Percentiles rank a stretch among this genome's conserved stretches.
phyloP scores from a whole-genome alignment of 2,329 filamentous ascomycete genomes.

The Neofusicoccum cordaticola region DNA sequence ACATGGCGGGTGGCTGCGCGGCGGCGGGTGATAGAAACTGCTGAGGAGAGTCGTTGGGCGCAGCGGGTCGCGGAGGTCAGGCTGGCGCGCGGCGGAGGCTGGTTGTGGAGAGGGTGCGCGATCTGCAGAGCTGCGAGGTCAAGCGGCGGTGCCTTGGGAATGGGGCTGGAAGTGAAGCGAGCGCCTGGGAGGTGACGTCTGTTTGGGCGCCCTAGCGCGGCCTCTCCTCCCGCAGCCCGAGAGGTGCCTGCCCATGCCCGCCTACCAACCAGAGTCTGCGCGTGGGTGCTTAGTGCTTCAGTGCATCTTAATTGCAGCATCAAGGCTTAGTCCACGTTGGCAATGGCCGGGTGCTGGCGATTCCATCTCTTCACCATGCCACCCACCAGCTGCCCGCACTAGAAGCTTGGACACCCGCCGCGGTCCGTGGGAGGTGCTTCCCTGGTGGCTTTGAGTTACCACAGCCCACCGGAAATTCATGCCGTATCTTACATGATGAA shows the following conservation, averaged over 20 bases:
- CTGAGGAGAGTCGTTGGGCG: background rate
- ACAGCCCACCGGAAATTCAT: background rate
- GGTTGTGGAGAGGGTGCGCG: slow-evolving; percentile 7
- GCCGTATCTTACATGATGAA: background rate
- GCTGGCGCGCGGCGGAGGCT: slow-evolving; percentile 2
- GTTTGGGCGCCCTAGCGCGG: slow-evolving; percentile 10
- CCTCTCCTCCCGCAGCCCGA: background rate
- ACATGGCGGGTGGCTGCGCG: slow-evolving; percentile 58
- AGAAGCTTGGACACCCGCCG: slow-evolving; percentile 5
- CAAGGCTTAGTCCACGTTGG: background rate
- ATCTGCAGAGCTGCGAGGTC: slow-evolving; percentile 14
- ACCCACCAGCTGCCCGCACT: background rate
- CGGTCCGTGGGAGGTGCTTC: background rate
- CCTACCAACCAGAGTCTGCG: background rate
- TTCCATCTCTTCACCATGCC: background rate
- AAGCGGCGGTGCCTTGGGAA: slow-evolving; percentile 11
- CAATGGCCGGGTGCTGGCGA: background rate
- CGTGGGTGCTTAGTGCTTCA: no score
- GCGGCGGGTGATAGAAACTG: background rate
- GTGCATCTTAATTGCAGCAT: background rate
- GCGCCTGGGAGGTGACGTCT: slow-evolving; percentile 13
- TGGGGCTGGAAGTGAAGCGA: slow-evolving; percentile 12
- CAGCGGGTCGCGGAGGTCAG: background rate
- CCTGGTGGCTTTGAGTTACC: background rate
- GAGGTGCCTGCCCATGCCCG: background rate